Evolutionary conservation across 2,329 filamentous ascomycete species (phyloP).

Genomic region (Huntiella abstrusa): DNA sequence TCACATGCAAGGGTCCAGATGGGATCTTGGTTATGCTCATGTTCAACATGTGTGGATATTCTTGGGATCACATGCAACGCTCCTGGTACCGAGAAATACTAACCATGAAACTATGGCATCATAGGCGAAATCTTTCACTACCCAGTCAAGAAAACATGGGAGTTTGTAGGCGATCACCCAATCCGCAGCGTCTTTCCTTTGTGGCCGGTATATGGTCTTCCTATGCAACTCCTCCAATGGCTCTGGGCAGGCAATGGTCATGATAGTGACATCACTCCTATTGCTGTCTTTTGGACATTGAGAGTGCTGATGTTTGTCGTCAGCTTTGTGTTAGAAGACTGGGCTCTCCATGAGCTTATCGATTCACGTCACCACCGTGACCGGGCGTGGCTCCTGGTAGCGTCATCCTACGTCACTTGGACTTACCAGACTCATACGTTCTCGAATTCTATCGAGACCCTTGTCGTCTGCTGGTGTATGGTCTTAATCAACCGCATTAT

Average conservation of each 20-base stretch:
- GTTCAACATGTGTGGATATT: no score
- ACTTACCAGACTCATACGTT: slow-evolving; percentile 97
- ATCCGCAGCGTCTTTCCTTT: slow-evolving; percentile 92
- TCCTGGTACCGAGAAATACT: background rate
- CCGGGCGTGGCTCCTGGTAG: slow-evolving; percentile 63
- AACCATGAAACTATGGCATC: background rate
- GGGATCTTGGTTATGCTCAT: no score
- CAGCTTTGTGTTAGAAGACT: slow-evolving; percentile 94
- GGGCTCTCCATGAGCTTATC: slow-evolving; percentile 86
- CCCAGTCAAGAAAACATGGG: slow-evolving; percentile 80
- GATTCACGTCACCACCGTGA: slow-evolving; percentile 52
- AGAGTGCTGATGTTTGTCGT: slow-evolving; percentile 81
- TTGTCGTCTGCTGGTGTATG: slow-evolving; percentile 82
- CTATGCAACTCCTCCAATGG: slow-evolving; percentile 85
- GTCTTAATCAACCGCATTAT: slow-evolving; percentile 78
- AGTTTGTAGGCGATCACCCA: slow-evolving; percentile 74
- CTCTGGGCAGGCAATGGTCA: slow-evolving; percentile 50
- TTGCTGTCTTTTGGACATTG: slow-evolving; percentile 74
- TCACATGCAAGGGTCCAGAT: background rate
- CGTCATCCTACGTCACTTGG: slow-evolving; percentile 97
- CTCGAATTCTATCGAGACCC: slow-evolving; percentile 89
- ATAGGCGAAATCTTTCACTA: slow-evolving; percentile 83
- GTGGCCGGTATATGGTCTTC: slow-evolving; percentile 87
- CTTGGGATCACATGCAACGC: no score
- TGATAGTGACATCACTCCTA: slow-evolving; percentile 61